Percentiles rank a stretch among this genome's conserved stretches.
phyloP scores from a whole-genome alignment of 768 basidiomycete genomes.

The Boletus pseudo-olivaceus region DNA sequence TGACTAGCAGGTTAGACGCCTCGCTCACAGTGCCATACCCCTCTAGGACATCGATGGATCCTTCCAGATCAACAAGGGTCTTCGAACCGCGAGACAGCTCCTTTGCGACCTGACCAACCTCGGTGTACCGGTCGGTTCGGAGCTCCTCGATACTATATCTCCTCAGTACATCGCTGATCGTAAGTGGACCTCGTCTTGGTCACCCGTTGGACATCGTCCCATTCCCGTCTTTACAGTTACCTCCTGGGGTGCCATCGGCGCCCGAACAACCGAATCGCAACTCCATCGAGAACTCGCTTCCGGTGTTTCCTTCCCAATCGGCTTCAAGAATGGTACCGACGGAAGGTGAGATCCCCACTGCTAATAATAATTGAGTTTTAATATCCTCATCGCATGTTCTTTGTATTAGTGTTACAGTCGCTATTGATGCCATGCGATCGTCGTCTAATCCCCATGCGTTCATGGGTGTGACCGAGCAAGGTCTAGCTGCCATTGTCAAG shows the following conservation, averaged over 20 bases:
- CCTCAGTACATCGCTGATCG: constrained; percentile 84
- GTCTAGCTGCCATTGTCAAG: constrained; percentile 93
- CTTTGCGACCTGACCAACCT: constrained; percentile 87
- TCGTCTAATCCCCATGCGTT: constrained; percentile 92
- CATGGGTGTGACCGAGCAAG: constrained; percentile 88
- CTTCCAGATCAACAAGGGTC: constrained; percentile 95
- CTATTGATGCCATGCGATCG: constrained; percentile 95
- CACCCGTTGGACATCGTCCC: background rate
- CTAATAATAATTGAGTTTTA: background rate
- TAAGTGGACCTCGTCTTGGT: constrained; percentile 30
- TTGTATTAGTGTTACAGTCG: constrained; percentile 63
- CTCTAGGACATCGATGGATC: constrained; percentile 79
- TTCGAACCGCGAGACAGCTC: constrained; percentile 81
- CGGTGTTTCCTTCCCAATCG: constrained; percentile 95
- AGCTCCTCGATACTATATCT: constrained; percentile 81
- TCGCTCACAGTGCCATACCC: background rate
- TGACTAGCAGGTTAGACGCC: background rate
- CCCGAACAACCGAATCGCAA: constrained; percentile 95
- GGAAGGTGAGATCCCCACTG: constrained; percentile 51
- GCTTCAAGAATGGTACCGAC: constrained; percentile 99
- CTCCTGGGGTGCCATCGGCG: constrained; percentile 96
- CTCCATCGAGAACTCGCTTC: constrained; percentile 95
- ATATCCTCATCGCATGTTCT: constrained; percentile 1
- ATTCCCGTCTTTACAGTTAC: constrained; percentile 43
- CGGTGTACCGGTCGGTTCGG: constrained; percentile 91